Evolutionary conservation across 208 protist genomes (phyloP), one percentile per base, ranked within the genome.

Genomic region (Novymonas esmeraldas): DNA sequence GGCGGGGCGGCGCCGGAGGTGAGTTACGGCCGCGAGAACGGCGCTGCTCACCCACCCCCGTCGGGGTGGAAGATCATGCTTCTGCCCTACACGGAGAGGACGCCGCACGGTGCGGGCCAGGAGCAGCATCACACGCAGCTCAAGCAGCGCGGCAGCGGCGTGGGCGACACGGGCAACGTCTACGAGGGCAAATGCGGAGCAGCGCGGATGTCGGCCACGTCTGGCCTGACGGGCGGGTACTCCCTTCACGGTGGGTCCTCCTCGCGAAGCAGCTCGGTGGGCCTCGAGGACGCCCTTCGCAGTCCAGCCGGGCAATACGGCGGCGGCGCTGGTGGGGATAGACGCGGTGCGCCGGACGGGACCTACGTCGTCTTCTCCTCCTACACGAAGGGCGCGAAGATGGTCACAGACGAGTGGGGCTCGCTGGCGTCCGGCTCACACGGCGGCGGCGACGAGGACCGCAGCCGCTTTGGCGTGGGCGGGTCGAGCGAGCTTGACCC

Each of bases 401-500:
- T 75, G 38, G 34, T 57, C 20, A 41, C 57, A 3, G 70, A 63
- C 39, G 70, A 68, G 61, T 73, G 68, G 68, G 28, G 55, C 41
- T 29, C 58, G n/a, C 31, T 62, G 9, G 0, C 55, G 13, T 38
- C 49, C 14, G 51, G 16, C 9, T 28, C 51, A 2, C 26, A 42
- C 31, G 51, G 52, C 29, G 56, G 33, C 34, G 22, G 44, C 38
- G 46, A 29, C 13, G 22, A 0, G 0, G 48, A 14, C 0, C 60
- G 29, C 14, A 26, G 14, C 28, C 26, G 52, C 2, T 0, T 52
- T 9, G 70, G 45, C 10, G 22, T 14, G 28, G 64, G 70, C 6
- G 70, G n/a, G n/a, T n/a, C n/a, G n/a, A n/a, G 70, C 13, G 62
- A 75, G 42, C 45, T 69, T 33, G 70, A 75, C 36, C 70, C 70